phyloP scores from a whole-genome alignment of 352 stramenopile species.

The Phytophthora sp. region DNA sequence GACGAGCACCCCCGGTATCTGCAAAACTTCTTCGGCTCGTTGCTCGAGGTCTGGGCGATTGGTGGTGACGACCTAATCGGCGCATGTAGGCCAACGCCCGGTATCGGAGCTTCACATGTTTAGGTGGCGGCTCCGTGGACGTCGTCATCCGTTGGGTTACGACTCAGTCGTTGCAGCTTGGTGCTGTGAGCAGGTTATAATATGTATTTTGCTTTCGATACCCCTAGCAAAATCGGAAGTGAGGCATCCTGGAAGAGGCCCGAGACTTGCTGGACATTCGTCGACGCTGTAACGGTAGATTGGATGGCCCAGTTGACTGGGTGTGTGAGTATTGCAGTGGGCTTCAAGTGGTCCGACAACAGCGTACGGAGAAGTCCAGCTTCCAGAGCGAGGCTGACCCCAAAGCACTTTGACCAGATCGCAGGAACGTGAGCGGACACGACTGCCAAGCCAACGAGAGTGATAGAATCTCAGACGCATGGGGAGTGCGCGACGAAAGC shows the following conservation, averaged over 20 bases:
- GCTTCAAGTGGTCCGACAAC: constrained; percentile 23
- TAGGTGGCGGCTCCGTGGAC: constrained; percentile 15
- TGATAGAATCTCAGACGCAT: constrained; percentile 3
- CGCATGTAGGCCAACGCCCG: constrained; percentile 32
- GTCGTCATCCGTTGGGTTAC: constrained; percentile 5
- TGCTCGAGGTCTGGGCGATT: neutral
- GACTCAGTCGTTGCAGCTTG: neutral
- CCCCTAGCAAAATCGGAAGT: constrained; percentile 9
- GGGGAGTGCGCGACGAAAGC: constrained; percentile 5
- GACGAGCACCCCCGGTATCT: neutral
- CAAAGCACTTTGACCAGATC: constrained; percentile 2
- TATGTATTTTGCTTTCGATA: neutral
- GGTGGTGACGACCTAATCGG: constrained; percentile 23
- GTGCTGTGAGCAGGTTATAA: neutral
- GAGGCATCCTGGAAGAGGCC: constrained; percentile 1
- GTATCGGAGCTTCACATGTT: constrained; percentile 28
- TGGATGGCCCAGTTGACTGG: constrained; percentile 1
- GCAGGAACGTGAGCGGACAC: neutral
- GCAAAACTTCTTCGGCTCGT: constrained; percentile 16
- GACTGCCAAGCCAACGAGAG: constrained; percentile 1
- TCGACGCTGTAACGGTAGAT: constrained; percentile 5
- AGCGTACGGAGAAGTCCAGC: neutral
- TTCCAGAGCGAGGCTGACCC: neutral
- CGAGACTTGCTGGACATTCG: constrained; percentile 6
- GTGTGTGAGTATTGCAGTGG: neutral